Evolutionary conservation across 331 rosid genomes (phyloP).

Genomic region (Stylosanthes scabra): DNA sequence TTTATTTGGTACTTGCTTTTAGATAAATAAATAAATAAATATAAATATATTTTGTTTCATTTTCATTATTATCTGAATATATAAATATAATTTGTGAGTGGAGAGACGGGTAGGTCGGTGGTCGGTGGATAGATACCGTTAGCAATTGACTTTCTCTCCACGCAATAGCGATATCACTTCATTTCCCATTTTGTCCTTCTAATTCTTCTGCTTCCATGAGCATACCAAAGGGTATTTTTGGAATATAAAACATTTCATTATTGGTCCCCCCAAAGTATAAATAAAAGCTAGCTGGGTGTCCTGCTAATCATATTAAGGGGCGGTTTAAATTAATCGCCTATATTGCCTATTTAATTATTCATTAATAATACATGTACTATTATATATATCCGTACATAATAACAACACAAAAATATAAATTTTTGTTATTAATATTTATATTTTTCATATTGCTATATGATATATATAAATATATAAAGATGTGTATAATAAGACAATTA

Average conservation of each 20-base stretch:
- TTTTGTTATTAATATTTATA: too few species aligned
- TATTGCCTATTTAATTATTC: slow-evolving; percentile 19
- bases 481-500: too few species aligned
- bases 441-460: too few species aligned
- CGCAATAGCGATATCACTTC: slow-evolving; percentile 54
- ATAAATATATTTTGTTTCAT: slow-evolving; percentile 20
- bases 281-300: slow-evolving; percentile 20
- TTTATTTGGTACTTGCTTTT: background rate
- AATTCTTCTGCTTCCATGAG: background rate
- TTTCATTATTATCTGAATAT: slow-evolving; percentile 29
- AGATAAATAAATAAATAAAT: background rate
- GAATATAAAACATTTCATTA: background rate
- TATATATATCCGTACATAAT: too few species aligned
- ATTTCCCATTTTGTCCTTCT: slow-evolving; percentile 51
- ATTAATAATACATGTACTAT: too few species aligned
- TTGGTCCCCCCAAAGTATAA: slow-evolving; percentile 37
- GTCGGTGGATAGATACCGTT: slow-evolving; percentile 93
- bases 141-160: slow-evolving; percentile 77
- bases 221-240: slow-evolving; percentile 6
- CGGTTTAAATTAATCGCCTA: slow-evolving; percentile 31
- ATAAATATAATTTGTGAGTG: slow-evolving; percentile 34
- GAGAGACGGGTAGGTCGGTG: slow-evolving; percentile 74
- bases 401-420: too few species aligned
- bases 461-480: too few species aligned
- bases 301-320: slow-evolving; percentile 42